A percentile compares a stretch with the other conserved stretches of the same genome.
Evolutionary conservation across 2,329 filamentous ascomycete genomes (phyloP).

Genomic region (Neonectria neomacrospora): DNA sequence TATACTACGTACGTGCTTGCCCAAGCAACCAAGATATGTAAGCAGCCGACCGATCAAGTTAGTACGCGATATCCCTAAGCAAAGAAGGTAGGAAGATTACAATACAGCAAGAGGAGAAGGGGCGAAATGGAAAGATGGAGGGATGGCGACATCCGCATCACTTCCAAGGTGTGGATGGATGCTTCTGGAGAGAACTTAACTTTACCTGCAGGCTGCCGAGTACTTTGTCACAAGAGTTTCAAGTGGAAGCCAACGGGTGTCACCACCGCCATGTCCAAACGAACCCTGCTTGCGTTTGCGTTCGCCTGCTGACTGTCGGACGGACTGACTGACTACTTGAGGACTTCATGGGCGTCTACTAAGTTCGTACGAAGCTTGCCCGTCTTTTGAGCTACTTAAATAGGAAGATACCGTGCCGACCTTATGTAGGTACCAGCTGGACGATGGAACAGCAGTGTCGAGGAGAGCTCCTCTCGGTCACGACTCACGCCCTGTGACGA

Average conservation of each 20-base stretch:
- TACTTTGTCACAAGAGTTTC: neutral
- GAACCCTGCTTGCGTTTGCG: neutral
- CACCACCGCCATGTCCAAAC: neutral
- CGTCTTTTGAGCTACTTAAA: neutral
- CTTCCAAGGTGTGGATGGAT: neutral
- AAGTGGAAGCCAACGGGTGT: neutral
- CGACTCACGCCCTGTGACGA: constrained; percentile 31
- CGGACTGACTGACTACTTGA: neutral
- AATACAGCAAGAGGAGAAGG: neutral
- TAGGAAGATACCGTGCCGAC: neutral
- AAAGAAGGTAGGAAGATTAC: too few relatives aligned
- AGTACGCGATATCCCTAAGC: neutral
- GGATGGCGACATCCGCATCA: neutral
- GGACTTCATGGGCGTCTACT: neutral
- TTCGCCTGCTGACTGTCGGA: neutral
- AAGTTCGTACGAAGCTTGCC: neutral
- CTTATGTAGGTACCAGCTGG: neutral
- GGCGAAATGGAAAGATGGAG: neutral
- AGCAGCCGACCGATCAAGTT: neutral
- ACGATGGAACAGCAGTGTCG: neutral
- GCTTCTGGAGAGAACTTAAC: neutral
- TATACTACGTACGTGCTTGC: too few relatives aligned
- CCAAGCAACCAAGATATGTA: neutral
- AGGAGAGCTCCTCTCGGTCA: constrained; percentile 3
- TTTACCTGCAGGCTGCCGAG: neutral